Percentiles rank a stretch among this genome's conserved stretches.
These are phyloP conservation scores for Stagonosporopsis vannaccii DNA, from an alignment of 2,329 filamentous ascomycete species.

Conservation along the genomic window DNA sequence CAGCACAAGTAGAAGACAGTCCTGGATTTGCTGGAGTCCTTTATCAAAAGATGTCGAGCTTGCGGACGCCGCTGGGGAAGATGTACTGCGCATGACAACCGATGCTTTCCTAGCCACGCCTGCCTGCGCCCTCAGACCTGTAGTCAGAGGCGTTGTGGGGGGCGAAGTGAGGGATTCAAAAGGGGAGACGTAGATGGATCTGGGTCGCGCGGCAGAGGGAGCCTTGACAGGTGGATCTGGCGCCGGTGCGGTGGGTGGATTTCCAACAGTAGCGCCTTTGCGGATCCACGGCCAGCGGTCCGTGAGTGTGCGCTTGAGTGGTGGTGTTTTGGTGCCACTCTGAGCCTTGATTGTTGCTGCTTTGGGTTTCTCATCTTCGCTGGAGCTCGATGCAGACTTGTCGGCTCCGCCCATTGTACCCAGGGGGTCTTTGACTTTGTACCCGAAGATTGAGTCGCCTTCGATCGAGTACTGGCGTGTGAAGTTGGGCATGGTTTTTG, in stretches of 20 bases:
- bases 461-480: conserved; percentile 30
- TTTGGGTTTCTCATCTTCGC: conserved; percentile 20
- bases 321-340: conserved; percentile 3
- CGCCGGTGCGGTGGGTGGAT: conserved; percentile 21
- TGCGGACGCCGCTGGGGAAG: background rate
- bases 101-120: conserved; percentile 22
- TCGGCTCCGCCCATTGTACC: conserved; percentile 22
- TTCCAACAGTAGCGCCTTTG: conserved; percentile 7
- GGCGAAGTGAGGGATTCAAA: conserved; percentile 18
- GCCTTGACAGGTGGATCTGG: conserved; percentile 8
- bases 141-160: background rate
- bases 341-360: background rate
- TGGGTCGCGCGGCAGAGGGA: background rate
- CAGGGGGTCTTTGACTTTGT: conserved; percentile 22
- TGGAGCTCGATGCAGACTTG: conserved; percentile 7
- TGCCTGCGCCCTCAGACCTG: conserved; percentile 16
- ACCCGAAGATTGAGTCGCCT: conserved; percentile 34
- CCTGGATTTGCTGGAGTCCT: conserved; percentile 33
- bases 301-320: conserved; percentile 18
- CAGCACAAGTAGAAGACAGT: conserved; percentile 20
- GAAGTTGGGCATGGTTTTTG: conserved; percentile 32
- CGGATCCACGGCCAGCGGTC: conserved; percentile 40
- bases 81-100: background rate
- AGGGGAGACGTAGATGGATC: conserved; percentile 19
- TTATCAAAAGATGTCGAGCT: conserved; percentile 23